phyloP scores from a whole-genome alignment of 495 filamentous ascomycete genomes.

The Penicillium pulvis region DNA sequence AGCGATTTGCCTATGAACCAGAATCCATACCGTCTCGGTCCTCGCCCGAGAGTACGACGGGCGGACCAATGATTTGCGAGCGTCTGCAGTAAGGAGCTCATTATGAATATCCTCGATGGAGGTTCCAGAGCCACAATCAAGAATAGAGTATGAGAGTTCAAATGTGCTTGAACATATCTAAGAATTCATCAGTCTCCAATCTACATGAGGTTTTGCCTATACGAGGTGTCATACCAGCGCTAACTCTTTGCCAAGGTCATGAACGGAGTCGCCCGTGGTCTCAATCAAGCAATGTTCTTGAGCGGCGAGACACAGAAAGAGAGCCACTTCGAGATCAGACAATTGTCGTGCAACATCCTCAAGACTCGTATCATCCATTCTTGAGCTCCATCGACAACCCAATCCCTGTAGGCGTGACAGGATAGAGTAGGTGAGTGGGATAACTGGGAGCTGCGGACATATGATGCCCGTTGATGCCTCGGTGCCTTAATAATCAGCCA shows the following conservation, averaged over 20 bases:
- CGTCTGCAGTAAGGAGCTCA: conserved; percentile 55
- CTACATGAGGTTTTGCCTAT: neutral
- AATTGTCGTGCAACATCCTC: conserved; percentile 68
- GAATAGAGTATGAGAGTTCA: conserved; percentile 62
- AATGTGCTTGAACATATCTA: conserved; percentile 72
- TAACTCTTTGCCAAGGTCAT: conserved; percentile 70
- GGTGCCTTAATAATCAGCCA: conserved; percentile 11
- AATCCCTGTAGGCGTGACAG: conserved; percentile 2
- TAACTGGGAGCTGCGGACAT: neutral
- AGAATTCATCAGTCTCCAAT: conserved; percentile 9
- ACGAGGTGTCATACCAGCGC: conserved; percentile 54
- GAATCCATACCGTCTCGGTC: conserved; percentile 23
- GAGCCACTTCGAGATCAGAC: conserved; percentile 86
- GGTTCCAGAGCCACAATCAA: conserved; percentile 71
- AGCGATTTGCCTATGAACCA: neutral
- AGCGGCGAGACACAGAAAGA: conserved; percentile 75
- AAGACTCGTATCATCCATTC: conserved; percentile 64
- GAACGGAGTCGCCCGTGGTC: conserved; percentile 60
- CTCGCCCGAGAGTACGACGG: conserved; percentile 23
- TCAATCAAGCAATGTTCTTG: conserved; percentile 87
- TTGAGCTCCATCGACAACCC: conserved; percentile 14
- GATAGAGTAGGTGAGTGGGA: neutral
- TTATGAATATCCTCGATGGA: conserved; percentile 79
- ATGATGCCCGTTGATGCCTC: conserved; percentile 11
- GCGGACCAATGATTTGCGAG: conserved; percentile 21